phyloP scores from a whole-genome alignment of 2,329 filamentous ascomycete species.

The Corniculantispora saksenae region DNA sequence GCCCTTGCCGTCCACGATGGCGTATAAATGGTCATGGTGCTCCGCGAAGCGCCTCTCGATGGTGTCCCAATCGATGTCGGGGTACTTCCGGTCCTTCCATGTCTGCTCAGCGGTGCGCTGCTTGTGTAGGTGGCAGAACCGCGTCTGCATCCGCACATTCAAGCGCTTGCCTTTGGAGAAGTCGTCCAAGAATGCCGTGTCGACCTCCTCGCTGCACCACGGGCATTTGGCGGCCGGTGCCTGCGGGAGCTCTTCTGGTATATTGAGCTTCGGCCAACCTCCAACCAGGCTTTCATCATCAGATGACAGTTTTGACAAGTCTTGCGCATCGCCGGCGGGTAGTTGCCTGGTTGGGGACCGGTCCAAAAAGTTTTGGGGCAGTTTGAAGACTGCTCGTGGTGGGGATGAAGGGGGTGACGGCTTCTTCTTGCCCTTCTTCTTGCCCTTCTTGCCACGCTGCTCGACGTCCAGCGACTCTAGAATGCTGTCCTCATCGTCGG shows the following conservation, averaged over 20 bases:
- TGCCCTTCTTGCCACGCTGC: not conserved
- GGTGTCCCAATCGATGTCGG: constrained; percentile 66
- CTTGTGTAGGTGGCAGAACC: constrained; percentile 67
- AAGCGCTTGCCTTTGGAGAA: constrained; percentile 51
- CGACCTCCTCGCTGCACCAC: constrained; percentile 64
- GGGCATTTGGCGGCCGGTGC: constrained; percentile 50
- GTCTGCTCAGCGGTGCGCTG: constrained; percentile 50
- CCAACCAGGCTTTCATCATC: constrained; percentile 11
- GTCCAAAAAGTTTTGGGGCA: constrained; percentile 21
- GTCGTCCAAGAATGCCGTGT: constrained; percentile 52
- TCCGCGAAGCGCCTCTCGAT: constrained; percentile 60
- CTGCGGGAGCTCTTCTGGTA: not conserved
- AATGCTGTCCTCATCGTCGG: constrained; percentile 11
- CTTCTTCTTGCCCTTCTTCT: constrained; percentile 10
- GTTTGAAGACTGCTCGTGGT: constrained; percentile 24
- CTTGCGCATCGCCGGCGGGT: not conserved
- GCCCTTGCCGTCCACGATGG: constrained; percentile 58
- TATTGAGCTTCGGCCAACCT: not conserved
- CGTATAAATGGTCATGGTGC: constrained; percentile 57
- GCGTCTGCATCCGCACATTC: constrained; percentile 58
- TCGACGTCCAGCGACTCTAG: not conserved
- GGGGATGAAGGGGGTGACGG: constrained; percentile 21
- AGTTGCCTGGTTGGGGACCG: not conserved
- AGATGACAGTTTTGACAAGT: constrained; percentile 2
- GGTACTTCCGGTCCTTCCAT: constrained; percentile 61